phyloP scores from a whole-genome alignment of 2,329 filamentous ascomycete genomes.

The Colletotrichum falcatum region DNA sequence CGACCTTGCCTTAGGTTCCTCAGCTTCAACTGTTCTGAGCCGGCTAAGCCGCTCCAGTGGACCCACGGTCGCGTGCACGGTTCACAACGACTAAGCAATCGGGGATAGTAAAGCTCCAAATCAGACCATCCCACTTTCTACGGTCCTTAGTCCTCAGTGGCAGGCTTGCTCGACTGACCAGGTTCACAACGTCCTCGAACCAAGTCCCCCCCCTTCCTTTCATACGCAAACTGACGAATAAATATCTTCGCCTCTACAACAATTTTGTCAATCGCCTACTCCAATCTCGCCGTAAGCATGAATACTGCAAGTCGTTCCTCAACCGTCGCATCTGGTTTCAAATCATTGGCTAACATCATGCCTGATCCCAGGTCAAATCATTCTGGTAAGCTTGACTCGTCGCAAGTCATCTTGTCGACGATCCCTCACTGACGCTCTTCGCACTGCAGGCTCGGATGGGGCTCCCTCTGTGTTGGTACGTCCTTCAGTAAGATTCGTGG shows the following conservation, averaged over 20 bases:
- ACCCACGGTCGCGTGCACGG: slow-evolving; percentile 34
- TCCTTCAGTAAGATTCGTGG: slow-evolving; percentile 21
- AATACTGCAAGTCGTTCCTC: slow-evolving; percentile 62
- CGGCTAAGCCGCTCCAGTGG: slow-evolving; percentile 15
- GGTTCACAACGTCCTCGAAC: slow-evolving; percentile 28
- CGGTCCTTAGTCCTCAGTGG: slow-evolving; percentile 14
- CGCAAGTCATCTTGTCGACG: slow-evolving; percentile 17
- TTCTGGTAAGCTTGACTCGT: slow-evolving; percentile 66
- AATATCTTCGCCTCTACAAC: slow-evolving; percentile 1
- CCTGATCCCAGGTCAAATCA: slow-evolving; percentile 65
- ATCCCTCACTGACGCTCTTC: slow-evolving; percentile 36
- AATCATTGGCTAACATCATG: slow-evolving; percentile 38
- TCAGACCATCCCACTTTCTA: slow-evolving; percentile 41
- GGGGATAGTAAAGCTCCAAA: slow-evolving; percentile 29
- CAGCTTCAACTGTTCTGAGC: slow-evolving; percentile 14
- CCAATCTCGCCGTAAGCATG: slow-evolving; percentile 54
- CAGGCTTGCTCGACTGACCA: slow-evolving; percentile 27
- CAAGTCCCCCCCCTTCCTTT: slow-evolving; percentile 11
- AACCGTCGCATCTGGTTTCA: slow-evolving; percentile 40
- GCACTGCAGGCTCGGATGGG: slow-evolving; percentile 84
- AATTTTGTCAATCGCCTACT: background rate
- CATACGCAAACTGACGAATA: background rate
- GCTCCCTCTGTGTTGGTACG: slow-evolving; percentile 85
- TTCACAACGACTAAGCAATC: slow-evolving; percentile 24
- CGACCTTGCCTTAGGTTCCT: slow-evolving; percentile 9